Conservation (phyloP, 2,329 filamentous ascomycete species). For the Dissoconium aciculare region DNA sequence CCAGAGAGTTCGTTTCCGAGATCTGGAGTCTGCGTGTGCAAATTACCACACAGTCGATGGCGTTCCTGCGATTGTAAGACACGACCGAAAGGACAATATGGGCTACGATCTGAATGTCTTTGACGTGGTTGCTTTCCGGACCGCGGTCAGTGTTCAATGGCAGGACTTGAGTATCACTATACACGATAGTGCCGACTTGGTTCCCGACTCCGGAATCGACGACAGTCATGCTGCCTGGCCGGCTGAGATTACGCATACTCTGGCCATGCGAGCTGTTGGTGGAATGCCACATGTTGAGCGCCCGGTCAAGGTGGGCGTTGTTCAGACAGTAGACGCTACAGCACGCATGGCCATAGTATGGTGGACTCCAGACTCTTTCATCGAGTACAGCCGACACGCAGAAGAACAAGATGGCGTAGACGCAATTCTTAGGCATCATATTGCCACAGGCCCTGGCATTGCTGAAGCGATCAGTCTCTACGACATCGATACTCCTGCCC, state of each 20-base stretch:
- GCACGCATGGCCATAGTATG: slow-evolving; percentile 42
- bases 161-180: slow-evolving; percentile 40
- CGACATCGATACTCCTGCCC: slow-evolving; percentile 38
- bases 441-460: slow-evolving; percentile 6
- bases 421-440: slow-evolving; percentile 10
- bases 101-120: slow-evolving; percentile 47
- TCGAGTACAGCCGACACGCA: slow-evolving; percentile 40
- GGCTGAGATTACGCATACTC: slow-evolving; percentile 33
- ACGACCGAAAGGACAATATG: slow-evolving; percentile 33
- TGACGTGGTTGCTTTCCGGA: slow-evolving; percentile 35
- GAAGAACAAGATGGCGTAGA: slow-evolving; percentile 30
- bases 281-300: slow-evolving; percentile 11
- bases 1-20: slow-evolving; percentile 38
- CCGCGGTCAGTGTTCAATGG: slow-evolving; percentile 42
- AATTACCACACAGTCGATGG: slow-evolving; percentile 34
- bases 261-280: slow-evolving; percentile 11
- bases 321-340: slow-evolving; percentile 40
- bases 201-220: slow-evolving; percentile 37
- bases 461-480: slow-evolving; percentile 43
- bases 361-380: slow-evolving; percentile 41
- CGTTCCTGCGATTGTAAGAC: slow-evolving; percentile 30
- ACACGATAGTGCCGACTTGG: slow-evolving; percentile 31
- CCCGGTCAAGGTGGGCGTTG: slow-evolving; percentile 39
- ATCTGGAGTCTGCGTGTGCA: slow-evolving; percentile 34
- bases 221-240: slow-evolving; percentile 44